Base-by-base conservation (phyloP, 163 green algal genomes). In the Chlamydomonas reinhardtii region DNA sequence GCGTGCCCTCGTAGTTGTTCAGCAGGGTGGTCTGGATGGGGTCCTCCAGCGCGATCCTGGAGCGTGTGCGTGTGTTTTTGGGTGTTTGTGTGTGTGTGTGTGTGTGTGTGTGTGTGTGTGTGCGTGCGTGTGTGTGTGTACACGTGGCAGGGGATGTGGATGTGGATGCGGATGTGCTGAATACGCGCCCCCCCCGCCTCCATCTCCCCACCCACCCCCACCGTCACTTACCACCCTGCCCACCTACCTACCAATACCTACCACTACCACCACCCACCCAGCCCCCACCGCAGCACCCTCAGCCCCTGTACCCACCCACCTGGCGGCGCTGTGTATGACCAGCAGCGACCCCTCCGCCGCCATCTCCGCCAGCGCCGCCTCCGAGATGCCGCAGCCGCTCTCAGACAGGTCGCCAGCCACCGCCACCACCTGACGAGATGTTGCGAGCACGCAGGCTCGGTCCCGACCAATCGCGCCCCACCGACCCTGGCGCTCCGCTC, bases 1-100 rank as follows among this genome's bases (percentile, higher is more conserved):
- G 39, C 31, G 91, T 95, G 68, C 91, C 86, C n/a, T 77, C 32
- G 88, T 95, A 96, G 91, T 96, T 97, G 74, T 87, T 76, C 9
- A 22, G 54, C 77, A 97, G 85, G 3, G 92, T 90, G 25, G 83
- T 71, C 20, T 95, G 90, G 24, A 97, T 92, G 64, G 90, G 91
- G 31, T 93, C 91, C 73, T 95, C 91, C 62, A 97, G 94, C 31
- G 77, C 76, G 71, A 97, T 95, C 25, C 81, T 87, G 81, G 2
- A 39, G 71, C 29, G 66, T 56, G 48, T 14, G 48, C 48, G 48
- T 19, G 48, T 22, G 48, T 56, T 12, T 12, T 5, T 48, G 39
- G 5, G 39, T 8, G 39, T 48, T 48, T 48, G 39, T 5, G 39
- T 8, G 39, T 48, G 39, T 48, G 39, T 87, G 71, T 27, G 66